These are phyloP conservation scores for Ceratocystis lukuohia DNA, from an alignment of 2,329 filamentous ascomycete species.

Conservation along the genomic window DNA sequence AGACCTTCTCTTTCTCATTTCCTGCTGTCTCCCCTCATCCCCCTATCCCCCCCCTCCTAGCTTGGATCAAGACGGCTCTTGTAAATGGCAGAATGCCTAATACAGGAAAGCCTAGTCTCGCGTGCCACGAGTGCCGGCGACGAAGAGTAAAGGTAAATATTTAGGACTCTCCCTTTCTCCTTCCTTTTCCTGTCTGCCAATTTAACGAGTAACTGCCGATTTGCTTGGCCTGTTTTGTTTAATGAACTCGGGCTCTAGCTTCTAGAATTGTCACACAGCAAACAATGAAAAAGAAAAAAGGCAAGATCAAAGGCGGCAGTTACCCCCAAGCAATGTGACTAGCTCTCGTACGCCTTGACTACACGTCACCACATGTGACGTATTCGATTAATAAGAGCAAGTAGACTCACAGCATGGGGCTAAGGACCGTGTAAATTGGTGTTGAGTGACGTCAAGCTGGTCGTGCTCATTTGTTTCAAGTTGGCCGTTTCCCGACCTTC, in stretches of 20 bases:
- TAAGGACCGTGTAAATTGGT: not conserved
- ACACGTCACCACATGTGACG: not conserved
- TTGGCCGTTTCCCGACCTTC: not conserved
- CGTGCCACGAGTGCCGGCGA: slow-evolving; percentile 18
- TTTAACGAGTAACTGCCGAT: not conserved
- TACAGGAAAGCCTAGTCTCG: slow-evolving; percentile 18
- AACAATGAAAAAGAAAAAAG: too few species aligned
- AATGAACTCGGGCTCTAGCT: not conserved
- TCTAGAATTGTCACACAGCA: not conserved
- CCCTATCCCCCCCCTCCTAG: not conserved
- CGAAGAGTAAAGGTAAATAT: slow-evolving; percentile 13
- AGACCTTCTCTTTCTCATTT: not conserved
- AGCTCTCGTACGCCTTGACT: too few species aligned
- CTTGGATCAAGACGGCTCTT: not conserved
- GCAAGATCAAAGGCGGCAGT: too few species aligned
- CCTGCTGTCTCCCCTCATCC: not conserved
- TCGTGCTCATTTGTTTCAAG: not conserved
- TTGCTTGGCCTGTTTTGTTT: not conserved
- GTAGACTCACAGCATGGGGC: too few species aligned
- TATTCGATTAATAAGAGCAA: too few species aligned
- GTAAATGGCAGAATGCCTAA: slow-evolving; percentile 12
- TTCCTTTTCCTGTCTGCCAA: not conserved
- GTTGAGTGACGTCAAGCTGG: not conserved
- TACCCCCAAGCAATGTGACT: too few species aligned
- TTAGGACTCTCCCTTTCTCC: not conserved